phyloP scores from a whole-genome alignment of 1,284 basidiomycete species.

The Heterobasidion occidentale region DNA sequence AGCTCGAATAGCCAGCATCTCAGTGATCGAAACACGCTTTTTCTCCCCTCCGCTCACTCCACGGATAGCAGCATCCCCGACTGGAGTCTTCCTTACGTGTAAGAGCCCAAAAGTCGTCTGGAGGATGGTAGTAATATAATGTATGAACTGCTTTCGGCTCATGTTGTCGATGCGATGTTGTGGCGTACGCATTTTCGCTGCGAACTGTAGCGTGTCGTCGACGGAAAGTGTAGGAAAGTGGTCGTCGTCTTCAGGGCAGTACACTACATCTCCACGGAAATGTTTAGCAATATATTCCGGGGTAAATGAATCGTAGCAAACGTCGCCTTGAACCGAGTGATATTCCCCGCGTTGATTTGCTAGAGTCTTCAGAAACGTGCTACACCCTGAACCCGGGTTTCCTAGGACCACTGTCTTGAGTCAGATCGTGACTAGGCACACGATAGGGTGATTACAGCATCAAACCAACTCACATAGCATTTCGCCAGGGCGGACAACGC shows the following conservation, averaged over 20 bases:
- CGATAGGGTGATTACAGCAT: not conserved
- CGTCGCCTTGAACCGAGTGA: conserved; percentile 49
- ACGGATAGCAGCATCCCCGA: conserved; percentile 69
- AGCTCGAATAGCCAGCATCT: conserved; percentile 52
- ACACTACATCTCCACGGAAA: conserved; percentile 62
- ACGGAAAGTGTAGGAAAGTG: conserved; percentile 75
- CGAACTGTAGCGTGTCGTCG: conserved; percentile 55
- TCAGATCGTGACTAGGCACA: not conserved
- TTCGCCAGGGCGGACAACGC: conserved; percentile 47
- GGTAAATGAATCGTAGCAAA: conserved; percentile 61
- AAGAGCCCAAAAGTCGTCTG: conserved; percentile 66
- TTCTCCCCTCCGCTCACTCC: conserved; percentile 82
- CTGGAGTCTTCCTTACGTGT: conserved; percentile 48
- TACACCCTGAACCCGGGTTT: conserved; percentile 66
- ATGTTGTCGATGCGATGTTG: not conserved
- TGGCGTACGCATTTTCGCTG: conserved; percentile 44
- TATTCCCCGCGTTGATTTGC: conserved; percentile 63
- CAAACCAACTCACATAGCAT: conserved; percentile 39
- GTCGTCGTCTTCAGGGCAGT: conserved; percentile 65
- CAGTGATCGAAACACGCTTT: conserved; percentile 73
- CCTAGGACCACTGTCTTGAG: conserved; percentile 44
- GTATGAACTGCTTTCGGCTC: not conserved
- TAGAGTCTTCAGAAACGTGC: conserved; percentile 64
- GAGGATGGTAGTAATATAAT: conserved; percentile 31
- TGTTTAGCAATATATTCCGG: conserved; percentile 42